These are phyloP conservation scores for Fusarium longipes DNA, from an alignment of 2,329 filamentous ascomycete genomes.

Conservation along the genomic window DNA sequence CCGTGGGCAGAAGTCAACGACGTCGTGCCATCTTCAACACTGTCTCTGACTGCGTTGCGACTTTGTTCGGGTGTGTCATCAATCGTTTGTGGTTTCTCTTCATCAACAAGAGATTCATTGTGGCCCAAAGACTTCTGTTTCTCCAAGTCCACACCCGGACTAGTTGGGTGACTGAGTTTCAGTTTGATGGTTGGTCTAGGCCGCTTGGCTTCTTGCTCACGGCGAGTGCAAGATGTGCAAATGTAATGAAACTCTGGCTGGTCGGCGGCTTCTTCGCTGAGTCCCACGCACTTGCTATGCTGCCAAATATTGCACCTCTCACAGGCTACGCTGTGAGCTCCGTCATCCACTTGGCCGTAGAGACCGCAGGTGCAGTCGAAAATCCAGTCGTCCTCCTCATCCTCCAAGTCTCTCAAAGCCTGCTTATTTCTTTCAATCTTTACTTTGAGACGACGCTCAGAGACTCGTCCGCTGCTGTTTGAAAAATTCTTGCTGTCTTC, in stretches of 20 bases:
- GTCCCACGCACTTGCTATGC: slow-evolving; percentile 90
- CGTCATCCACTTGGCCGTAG: slow-evolving; percentile 93
- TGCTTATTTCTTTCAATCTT: slow-evolving; percentile 84
- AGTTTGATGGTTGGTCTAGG: slow-evolving; percentile 63
- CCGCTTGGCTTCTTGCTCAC: slow-evolving; percentile 72
- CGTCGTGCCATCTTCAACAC: slow-evolving; percentile 21
- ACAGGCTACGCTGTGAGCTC: slow-evolving; percentile 91
- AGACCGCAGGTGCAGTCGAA: slow-evolving; percentile 95
- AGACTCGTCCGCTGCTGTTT: slow-evolving; percentile 70
- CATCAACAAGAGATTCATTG: not conserved
- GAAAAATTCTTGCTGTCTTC: slow-evolving; percentile 75
- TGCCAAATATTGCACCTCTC: slow-evolving; percentile 97
- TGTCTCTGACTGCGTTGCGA: slow-evolving; percentile 16
- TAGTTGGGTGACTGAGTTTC: slow-evolving; percentile 54
- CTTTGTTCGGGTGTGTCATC: slow-evolving; percentile 3
- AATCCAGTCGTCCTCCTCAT: slow-evolving; percentile 87
- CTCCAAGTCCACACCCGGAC: slow-evolving; percentile 14
- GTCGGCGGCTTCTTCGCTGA: slow-evolving; percentile 82
- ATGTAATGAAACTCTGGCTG: slow-evolving; percentile 88
- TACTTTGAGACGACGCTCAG: slow-evolving; percentile 82
- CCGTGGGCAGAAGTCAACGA: slow-evolving; percentile 23
- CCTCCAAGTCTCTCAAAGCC: slow-evolving; percentile 76
- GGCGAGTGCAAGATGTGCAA: slow-evolving; percentile 80
- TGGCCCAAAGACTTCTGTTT: slow-evolving; percentile 18
- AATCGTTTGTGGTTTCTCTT: not conserved